Evolutionary conservation across 257 asterid genomes (phyloP).

Genomic region (Petunia secreta): DNA sequence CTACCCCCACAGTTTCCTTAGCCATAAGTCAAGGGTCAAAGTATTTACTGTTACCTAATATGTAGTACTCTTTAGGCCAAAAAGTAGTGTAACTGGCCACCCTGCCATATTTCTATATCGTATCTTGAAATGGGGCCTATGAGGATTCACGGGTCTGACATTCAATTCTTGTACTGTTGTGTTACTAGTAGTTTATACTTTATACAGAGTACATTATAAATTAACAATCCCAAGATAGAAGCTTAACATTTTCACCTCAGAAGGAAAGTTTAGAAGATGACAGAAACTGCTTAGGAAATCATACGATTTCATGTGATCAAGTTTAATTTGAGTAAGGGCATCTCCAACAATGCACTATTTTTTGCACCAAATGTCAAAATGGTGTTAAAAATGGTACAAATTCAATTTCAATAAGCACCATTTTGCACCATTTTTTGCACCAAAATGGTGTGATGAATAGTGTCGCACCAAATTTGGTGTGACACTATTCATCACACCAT

Average conservation of each 20-base stretch:
- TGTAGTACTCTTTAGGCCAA: too few relatives aligned
- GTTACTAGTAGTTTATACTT: not conserved
- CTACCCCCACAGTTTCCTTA: not conserved
- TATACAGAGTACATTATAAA: not conserved
- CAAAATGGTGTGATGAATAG: too few relatives aligned
- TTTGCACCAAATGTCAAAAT: too few relatives aligned
- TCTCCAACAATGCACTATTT: too few relatives aligned
- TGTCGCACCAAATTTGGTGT: too few relatives aligned
- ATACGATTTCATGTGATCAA: not conserved
- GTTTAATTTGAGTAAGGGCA: not conserved
- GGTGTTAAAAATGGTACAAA: too few relatives aligned
- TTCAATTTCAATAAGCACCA: too few relatives aligned
- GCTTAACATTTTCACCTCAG: not conserved
- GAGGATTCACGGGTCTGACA: constrained; percentile 19
- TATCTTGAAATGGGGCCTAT: constrained; percentile 25
- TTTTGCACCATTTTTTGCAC: too few relatives aligned
- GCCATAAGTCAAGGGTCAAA: not conserved
- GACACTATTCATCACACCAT: too few relatives aligned
- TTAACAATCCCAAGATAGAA: constrained; percentile 15
- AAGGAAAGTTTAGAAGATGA: not conserved
- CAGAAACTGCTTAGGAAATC: not conserved
- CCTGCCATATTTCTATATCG: not conserved
- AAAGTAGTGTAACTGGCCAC: not conserved
- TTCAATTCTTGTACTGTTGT: not conserved
- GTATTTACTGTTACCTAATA: too few relatives aligned